Evolutionary conservation across 331 rosid species (phyloP), one percentile per base, ranked within the genome.

Genomic region (Arachis monticola): DNA sequence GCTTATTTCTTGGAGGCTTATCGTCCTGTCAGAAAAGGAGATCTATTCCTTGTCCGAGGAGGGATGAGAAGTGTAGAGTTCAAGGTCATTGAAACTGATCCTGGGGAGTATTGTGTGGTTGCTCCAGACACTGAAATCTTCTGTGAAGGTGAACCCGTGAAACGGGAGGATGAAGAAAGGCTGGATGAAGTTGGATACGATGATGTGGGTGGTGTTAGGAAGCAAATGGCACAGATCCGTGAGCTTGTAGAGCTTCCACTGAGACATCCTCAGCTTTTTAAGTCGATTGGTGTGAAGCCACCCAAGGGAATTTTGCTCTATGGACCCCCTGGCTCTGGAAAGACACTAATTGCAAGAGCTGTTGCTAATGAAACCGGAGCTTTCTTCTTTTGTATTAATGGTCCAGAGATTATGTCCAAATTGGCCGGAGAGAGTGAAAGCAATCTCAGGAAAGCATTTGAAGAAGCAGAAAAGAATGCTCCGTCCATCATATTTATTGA

Each of bases 311-410:
- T 88, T 77, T 56, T 88, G 64, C 84, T 88, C 41, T 88, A 85
- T 83, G 92, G 92, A 73, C 90, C 92, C 60, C 90, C 90, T 0
- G 92, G 92, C 9, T 88, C 92, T 63, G 92, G 92, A 44, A 85
- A 88, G 81, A 88, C 87, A 31, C 61, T 88, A 38, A 83, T 85
- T 41, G 92, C 88, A 1, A 82, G 90, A 58, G 92, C 92, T 59
- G 87, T 88, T 27, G 88, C 92, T 17, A 88, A 88, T 71, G 92
- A 88, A 77, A 88, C 88, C 11, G 92, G 92, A 47, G 92, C 90
- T 0, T 88, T 88, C 77, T 88, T 88, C 83, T 88, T 83, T 61
- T 85, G 90, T 76, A 85, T 88, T 32, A 88, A 88, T 60, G 90
- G 92, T 7, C 92, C 87, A 13, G 92, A 88, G 83, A 88, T 88